phyloP scores from a whole-genome alignment of 331 rosid species.

The Phaseolus coccineus region DNA sequence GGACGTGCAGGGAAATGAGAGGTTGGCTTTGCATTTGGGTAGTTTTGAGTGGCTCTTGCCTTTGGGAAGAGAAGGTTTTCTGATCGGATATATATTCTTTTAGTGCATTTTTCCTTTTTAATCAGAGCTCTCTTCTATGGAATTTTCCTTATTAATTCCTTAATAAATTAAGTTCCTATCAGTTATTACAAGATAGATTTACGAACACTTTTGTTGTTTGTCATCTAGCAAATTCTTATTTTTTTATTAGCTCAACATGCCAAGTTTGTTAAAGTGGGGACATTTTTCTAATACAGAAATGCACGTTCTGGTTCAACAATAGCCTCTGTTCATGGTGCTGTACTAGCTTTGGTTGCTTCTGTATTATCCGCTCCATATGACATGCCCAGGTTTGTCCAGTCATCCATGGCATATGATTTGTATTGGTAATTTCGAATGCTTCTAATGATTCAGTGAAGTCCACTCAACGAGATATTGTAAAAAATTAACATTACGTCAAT shows the following conservation, averaged over 20 bases:
- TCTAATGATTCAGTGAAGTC: constrained; percentile 17
- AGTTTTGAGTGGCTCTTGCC: constrained; percentile 17
- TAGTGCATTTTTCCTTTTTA: neutral
- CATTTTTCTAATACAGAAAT: constrained; percentile 62
- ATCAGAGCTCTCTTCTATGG: neutral
- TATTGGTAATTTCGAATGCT: constrained; percentile 20
- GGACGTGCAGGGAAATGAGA: neutral
- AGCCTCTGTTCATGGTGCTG: constrained; percentile 90
- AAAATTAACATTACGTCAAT: neutral
- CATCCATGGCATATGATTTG: constrained; percentile 30
- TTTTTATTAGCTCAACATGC: neutral
- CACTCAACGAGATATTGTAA: neutral
- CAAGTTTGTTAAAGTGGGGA: constrained; percentile 32
- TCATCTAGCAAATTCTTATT: constrained; percentile 14
- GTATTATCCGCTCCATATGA: constrained; percentile 96
- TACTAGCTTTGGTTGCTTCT: constrained; percentile 93
- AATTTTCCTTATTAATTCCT: neutral
- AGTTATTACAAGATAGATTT: constrained; percentile 6
- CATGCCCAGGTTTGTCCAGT: constrained; percentile 81
- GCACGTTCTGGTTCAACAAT: constrained; percentile 68
- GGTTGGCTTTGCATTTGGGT: neutral
- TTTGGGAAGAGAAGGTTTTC: constrained; percentile 1
- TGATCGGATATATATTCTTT: neutral
- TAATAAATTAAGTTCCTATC: neutral
- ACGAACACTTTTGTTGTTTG: constrained; percentile 15